These are phyloP conservation scores for Plasmodium yoelii DNA, from an alignment of 169 alveolate genomes.

Conservation along the genomic window DNA sequence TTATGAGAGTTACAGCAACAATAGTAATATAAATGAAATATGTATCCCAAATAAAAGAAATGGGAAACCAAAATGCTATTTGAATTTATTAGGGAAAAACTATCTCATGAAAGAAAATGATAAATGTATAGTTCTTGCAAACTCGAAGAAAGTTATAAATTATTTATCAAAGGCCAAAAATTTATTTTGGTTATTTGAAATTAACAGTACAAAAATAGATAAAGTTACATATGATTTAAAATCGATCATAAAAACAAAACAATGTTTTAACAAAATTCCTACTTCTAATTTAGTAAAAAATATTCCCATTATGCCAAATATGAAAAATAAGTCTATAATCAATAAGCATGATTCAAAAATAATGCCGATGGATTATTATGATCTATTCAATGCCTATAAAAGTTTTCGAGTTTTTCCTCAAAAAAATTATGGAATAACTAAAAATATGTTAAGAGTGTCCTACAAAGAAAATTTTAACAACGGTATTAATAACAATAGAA, in stretches of 20 bases:
- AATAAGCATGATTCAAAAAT: slow-evolving; percentile 13
- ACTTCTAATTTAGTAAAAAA: slow-evolving; percentile 14
- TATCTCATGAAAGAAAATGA: slow-evolving; percentile 42
- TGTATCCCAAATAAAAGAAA: neutral
- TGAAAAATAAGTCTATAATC: slow-evolving; percentile 11
- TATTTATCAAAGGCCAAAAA: slow-evolving; percentile 71
- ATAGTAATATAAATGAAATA: neutral
- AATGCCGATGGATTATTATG: slow-evolving; percentile 43
- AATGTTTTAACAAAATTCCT: slow-evolving; percentile 42
- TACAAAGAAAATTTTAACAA: neutral
- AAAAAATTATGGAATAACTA: slow-evolving; percentile 5
- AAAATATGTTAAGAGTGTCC: neutral
- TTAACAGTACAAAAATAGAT: slow-evolving; percentile 36
- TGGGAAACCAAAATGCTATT: slow-evolving; percentile 30
- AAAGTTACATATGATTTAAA: slow-evolving; percentile 61
- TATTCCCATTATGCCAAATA: slow-evolving; percentile 6
- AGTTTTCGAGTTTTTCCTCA: slow-evolving; percentile 20
- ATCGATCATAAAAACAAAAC: slow-evolving; percentile 63
- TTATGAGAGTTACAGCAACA: neutral
- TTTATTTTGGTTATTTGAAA: slow-evolving; percentile 73
- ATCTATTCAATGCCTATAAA: slow-evolving; percentile 34
- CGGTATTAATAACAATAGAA: too few relatives aligned
- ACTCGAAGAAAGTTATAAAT: slow-evolving; percentile 61
- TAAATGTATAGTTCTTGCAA: slow-evolving; percentile 69
- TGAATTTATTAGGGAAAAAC: slow-evolving; percentile 57